Evolutionary conservation across 1,139 yeast genomes (phyloP).

Genomic region (Wickerhamomyces sp.): DNA sequence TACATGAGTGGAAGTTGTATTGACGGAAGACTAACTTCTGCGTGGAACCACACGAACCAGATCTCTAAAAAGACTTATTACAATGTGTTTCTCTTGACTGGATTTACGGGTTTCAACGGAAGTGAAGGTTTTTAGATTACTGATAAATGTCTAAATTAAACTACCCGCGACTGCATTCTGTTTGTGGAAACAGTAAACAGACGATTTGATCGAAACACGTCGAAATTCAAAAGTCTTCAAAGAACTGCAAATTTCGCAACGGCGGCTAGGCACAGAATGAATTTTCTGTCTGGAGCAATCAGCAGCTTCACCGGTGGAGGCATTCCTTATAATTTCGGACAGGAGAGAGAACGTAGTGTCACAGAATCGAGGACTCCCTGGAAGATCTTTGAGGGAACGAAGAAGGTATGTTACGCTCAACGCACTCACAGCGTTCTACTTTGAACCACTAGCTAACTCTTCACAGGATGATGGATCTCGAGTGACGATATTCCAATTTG

Average conservation of each 20-base stretch:
- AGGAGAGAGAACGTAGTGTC: conserved; percentile 30
- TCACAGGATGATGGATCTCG: conserved; percentile 30
- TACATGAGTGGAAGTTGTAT: conserved; percentile 78
- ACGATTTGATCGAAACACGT: no score
- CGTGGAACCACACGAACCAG: conserved; percentile 75
- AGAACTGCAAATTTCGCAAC: no score
- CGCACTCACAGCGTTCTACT: no score
- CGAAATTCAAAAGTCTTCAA: no score
- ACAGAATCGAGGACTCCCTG: conserved; percentile 32
- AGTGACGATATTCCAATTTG: conserved; percentile 60
- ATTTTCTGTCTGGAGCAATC: conserved; percentile 54
- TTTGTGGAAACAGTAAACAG: no score
- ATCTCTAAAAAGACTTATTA: conserved; percentile 59
- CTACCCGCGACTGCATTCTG: no score
- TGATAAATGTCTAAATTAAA: no score
- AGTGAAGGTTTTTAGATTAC: conserved; percentile 41
- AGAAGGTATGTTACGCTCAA: conserved; percentile 23
- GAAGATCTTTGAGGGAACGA: conserved; percentile 36
- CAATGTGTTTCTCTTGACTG: conserved; percentile 58
- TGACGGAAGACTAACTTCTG: conserved; percentile 71
- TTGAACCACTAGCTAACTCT: background rate
- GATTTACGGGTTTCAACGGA: conserved; percentile 74
- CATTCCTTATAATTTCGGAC: conserved; percentile 53
- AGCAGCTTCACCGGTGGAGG: conserved; percentile 48
- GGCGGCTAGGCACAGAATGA: no score